These are phyloP conservation scores for Zopfochytrium polystomum DNA, from an alignment of 371 early-diverging fungal species.

Conservation along the genomic window DNA sequence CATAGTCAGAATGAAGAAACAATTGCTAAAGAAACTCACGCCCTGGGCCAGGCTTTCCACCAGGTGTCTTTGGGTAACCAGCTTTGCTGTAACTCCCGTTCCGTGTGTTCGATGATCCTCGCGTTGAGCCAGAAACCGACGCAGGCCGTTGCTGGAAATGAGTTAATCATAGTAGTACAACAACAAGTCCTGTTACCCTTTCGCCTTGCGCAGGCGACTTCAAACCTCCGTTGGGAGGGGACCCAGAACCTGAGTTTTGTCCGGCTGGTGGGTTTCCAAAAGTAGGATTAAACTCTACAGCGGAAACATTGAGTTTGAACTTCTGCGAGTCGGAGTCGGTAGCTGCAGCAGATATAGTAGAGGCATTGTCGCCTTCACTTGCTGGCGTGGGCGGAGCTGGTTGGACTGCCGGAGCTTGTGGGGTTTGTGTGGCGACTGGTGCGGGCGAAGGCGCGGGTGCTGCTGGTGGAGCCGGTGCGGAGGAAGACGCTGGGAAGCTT, in stretches of 20 bases:
- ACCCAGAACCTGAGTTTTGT: too few relatives aligned
- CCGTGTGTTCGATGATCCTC: constrained; percentile 8
- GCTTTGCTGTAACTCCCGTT: constrained; percentile 11
- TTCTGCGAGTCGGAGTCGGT: constrained; percentile 28
- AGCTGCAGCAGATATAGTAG: constrained; percentile 21
- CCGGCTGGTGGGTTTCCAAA: background rate
- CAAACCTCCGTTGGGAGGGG: background rate
- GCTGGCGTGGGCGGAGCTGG: too few relatives aligned
- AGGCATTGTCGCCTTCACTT: constrained; percentile 18
- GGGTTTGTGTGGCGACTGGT: too few relatives aligned
- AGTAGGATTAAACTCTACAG: constrained; percentile 84
- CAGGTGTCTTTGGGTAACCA: constrained; percentile 10
- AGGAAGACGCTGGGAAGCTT: constrained; percentile 9
- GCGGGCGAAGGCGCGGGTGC: constrained; percentile 16
- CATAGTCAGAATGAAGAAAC: constrained; percentile 1
- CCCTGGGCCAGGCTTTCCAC: background rate
- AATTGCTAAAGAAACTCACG: background rate
- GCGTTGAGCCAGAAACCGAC: constrained; percentile 3
- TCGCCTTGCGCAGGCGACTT: background rate
- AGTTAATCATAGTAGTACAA: background rate
- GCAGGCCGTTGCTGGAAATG: constrained; percentile 12
- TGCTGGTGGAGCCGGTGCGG: constrained; percentile 15
- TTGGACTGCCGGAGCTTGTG: too few relatives aligned
- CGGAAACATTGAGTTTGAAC: constrained; percentile 85
- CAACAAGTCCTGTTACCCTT: background rate